phyloP scores from a whole-genome alignment of 2,329 filamentous ascomycete species.

The Fusarium metavorans region DNA sequence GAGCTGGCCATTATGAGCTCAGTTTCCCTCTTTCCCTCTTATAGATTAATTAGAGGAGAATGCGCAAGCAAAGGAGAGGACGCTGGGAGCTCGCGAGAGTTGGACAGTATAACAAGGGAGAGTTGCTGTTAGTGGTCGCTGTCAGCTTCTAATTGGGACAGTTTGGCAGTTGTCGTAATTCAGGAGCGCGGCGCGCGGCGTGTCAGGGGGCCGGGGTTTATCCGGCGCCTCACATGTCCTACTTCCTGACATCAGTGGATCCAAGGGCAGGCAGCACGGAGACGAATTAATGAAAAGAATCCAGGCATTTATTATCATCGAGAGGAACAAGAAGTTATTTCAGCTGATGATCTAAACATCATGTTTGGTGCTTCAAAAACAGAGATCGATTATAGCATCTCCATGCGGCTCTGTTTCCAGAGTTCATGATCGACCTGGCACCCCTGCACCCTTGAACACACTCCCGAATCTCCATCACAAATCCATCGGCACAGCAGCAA shows the following conservation, averaged over 20 bases:
- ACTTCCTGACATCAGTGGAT: conserved; percentile 20
- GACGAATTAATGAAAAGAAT: background rate
- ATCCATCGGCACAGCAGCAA: background rate
- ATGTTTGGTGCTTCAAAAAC: background rate
- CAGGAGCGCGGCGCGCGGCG: conserved; percentile 43
- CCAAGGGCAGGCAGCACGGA: background rate
- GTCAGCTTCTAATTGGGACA: conserved; percentile 43
- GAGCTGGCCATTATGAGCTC: conserved; percentile 75
- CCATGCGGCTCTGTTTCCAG: background rate
- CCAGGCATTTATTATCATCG: background rate
- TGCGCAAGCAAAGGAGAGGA: background rate
- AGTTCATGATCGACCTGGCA: background rate
- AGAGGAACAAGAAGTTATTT: background rate
- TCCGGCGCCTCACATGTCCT: conserved; percentile 26
- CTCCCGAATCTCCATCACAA: background rate
- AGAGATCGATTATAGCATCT: background rate
- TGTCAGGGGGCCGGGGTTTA: conserved; percentile 41
- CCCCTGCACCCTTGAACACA: background rate
- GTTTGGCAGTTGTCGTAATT: conserved; percentile 51
- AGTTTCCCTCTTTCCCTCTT: background rate
- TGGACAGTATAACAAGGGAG: conserved; percentile 26
- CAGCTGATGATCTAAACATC: background rate
- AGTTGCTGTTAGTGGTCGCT: conserved; percentile 24
- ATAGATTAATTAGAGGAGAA: background rate
- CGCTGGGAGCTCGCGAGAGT: background rate